A percentile compares a stretch with the other conserved stretches of the same genome.
phyloP scores from a whole-genome alignment of 2,329 filamentous ascomycete species.

The Fusarium robinianum region DNA sequence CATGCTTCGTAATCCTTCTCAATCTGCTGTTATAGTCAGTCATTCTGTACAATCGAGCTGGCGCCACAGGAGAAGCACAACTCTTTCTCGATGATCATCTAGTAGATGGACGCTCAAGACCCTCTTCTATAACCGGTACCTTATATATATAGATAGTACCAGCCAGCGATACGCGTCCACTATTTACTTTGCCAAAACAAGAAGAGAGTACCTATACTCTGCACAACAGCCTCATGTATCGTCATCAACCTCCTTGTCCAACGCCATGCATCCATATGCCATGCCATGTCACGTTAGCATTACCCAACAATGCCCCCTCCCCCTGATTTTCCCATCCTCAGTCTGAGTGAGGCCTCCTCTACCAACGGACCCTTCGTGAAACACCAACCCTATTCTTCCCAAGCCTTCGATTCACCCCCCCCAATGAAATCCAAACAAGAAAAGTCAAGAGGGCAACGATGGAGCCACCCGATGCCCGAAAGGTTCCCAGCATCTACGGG shows the following conservation, averaged over 20 bases:
- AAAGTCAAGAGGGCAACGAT: slow-evolving; percentile 19
- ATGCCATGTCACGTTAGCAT: slow-evolving; percentile 34
- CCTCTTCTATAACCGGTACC: no score
- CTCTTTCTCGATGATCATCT: no score
- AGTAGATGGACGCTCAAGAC: no score
- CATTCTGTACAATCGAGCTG: no score
- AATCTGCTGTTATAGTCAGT: no score
- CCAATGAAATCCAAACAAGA: slow-evolving; percentile 23
- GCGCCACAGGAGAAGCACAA: no score
- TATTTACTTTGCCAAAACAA: no score
- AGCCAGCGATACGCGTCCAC: no score
- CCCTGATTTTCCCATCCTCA: slow-evolving; percentile 21
- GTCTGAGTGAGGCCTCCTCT: slow-evolving; percentile 9
- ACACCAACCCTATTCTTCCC: background rate
- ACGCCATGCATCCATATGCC: slow-evolving; percentile 32
- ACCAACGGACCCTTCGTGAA: slow-evolving; percentile 19
- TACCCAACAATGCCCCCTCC: slow-evolving; percentile 28
- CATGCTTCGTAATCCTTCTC: no score
- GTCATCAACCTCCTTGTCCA: slow-evolving; percentile 31
- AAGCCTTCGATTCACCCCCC: no score
- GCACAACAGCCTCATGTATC: slow-evolving; percentile 24
- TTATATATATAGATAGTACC: no score
- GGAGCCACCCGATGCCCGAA: slow-evolving; percentile 17
- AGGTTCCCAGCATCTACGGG: slow-evolving; percentile 25
- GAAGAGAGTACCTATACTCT: no score